These are phyloP conservation scores for Heracleum sosnowskyi DNA, from an alignment of 129 eudicot genomes.

Conservation along the genomic window DNA sequence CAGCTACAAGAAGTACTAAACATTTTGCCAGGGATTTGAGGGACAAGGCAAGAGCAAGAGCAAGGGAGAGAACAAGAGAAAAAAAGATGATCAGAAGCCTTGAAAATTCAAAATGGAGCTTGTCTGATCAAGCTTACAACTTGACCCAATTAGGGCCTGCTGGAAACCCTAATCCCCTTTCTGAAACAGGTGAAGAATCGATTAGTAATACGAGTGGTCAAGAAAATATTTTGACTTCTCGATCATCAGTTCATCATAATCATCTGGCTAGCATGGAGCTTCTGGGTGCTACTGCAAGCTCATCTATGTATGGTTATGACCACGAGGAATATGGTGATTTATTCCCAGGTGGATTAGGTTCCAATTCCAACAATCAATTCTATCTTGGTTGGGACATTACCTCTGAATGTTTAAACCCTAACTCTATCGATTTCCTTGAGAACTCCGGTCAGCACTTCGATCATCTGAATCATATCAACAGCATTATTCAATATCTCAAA, in stretches of 20 bases:
- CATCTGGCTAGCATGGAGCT: constrained; percentile 13
- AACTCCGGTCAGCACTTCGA: not conserved
- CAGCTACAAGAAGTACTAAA: constrained; percentile 6
- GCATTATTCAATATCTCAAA: not conserved
- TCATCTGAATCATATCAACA: not conserved
- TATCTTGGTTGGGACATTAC: constrained; percentile 21
- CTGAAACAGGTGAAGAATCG: constrained; percentile 23
- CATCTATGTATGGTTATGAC: constrained; percentile 17
- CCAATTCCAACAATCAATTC: constrained; percentile 12
- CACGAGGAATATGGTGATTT: constrained; percentile 16
- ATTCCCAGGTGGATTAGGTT: constrained; percentile 16
- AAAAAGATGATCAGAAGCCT: constrained; percentile 30
- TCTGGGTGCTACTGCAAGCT: constrained; percentile 8
- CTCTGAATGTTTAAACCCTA: not conserved
- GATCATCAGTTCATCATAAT: constrained; percentile 7
- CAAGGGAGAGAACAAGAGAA: constrained; percentile 44
- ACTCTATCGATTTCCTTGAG: not conserved
- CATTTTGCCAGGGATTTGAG: constrained; percentile 24
- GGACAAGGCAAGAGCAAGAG: constrained; percentile 53
- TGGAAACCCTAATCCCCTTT: constrained; percentile 19
- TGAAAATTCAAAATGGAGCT: constrained; percentile 11
- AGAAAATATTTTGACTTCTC: not conserved
- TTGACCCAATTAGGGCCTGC: constrained; percentile 18
- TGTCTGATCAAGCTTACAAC: constrained; percentile 1
- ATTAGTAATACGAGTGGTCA: constrained; percentile 11